Percentiles rank a stretch among this genome's conserved stretches.
These are phyloP conservation scores for Rhododendron ovatum DNA, from an alignment of 148 eudicot species.

Conservation along the genomic window DNA sequence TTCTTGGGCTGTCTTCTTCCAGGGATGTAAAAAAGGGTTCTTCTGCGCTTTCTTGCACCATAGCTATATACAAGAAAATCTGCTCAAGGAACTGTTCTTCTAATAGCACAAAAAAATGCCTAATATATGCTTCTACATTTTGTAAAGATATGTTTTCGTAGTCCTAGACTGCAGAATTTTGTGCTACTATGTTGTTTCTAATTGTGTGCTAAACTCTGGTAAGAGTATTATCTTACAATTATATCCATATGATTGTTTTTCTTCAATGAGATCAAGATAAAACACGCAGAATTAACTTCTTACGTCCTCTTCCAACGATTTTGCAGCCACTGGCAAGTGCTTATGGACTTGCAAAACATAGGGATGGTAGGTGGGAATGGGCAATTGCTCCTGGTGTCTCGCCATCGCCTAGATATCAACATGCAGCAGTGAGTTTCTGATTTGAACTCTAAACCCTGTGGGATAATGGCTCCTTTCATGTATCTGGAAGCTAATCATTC, in stretches of 20 bases:
- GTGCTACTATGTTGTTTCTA: not conserved
- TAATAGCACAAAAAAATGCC: not conserved
- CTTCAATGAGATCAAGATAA: not conserved
- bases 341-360: slow-evolving; percentile 95
- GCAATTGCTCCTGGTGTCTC: slow-evolving; percentile 99
- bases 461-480: not conserved
- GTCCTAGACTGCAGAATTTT: not conserved
- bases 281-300: not conserved
- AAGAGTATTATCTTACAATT: not conserved
- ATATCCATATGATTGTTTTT: not conserved
- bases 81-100: too few relatives aligned
- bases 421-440: slow-evolving; percentile 78
- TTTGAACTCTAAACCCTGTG: not conserved
- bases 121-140: not conserved
- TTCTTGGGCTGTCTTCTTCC: not conserved
- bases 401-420: slow-evolving; percentile 97
- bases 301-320: slow-evolving; percentile 1
- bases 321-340: slow-evolving; percentile 90
- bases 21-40: not conserved
- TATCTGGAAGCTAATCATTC: slow-evolving; percentile 1
- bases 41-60: not conserved
- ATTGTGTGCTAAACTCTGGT: not conserved
- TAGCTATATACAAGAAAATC: not conserved
- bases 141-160: not conserved
- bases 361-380: slow-evolving; percentile 99